A percentile compares a stretch with the other conserved stretches of the same genome.
These are phyloP conservation scores for Taphrina pruni DNA, from an alignment of 1,139 yeast genomes.

Conservation along the genomic window DNA sequence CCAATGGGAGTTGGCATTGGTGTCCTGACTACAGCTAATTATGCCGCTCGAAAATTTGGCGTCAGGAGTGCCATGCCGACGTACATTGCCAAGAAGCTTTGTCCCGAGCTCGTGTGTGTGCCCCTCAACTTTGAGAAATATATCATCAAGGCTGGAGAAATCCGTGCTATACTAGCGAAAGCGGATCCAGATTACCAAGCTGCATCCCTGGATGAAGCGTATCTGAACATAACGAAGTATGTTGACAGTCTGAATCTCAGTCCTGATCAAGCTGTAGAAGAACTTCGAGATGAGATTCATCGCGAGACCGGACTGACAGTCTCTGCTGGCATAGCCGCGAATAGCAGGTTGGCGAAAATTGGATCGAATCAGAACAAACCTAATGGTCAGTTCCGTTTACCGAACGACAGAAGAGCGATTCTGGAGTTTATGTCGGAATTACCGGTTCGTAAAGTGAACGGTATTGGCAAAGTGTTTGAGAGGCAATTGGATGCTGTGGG, in stretches of 20 bases:
- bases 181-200: constrained; percentile 59
- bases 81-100: constrained; percentile 60
- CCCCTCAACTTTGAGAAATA: constrained; percentile 71
- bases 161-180: constrained; percentile 54
- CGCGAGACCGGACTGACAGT: constrained; percentile 63
- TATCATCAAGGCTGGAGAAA: constrained; percentile 61
- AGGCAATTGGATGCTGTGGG: constrained; percentile 47
- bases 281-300: constrained; percentile 57
- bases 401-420: constrained; percentile 44
- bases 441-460: constrained; percentile 47
- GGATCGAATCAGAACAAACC: constrained; percentile 73
- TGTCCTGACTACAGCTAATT: constrained; percentile 77
- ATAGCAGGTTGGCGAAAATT: constrained; percentile 72
- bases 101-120: constrained; percentile 64
- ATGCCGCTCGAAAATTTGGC: constrained; percentile 70
- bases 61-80: constrained; percentile 77
- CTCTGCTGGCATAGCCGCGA: constrained; percentile 69
- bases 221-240: constrained; percentile 60
- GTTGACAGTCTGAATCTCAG: constrained; percentile 1
- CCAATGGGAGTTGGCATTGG: constrained; percentile 86
- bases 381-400: constrained; percentile 58
- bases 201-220: constrained; percentile 78
- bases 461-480: constrained; percentile 48
- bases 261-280: constrained; percentile 51
- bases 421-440: constrained; percentile 46